Evolutionary conservation across 1,139 yeast genomes (phyloP).

Genomic region (Arxiozyma bovina): DNA sequence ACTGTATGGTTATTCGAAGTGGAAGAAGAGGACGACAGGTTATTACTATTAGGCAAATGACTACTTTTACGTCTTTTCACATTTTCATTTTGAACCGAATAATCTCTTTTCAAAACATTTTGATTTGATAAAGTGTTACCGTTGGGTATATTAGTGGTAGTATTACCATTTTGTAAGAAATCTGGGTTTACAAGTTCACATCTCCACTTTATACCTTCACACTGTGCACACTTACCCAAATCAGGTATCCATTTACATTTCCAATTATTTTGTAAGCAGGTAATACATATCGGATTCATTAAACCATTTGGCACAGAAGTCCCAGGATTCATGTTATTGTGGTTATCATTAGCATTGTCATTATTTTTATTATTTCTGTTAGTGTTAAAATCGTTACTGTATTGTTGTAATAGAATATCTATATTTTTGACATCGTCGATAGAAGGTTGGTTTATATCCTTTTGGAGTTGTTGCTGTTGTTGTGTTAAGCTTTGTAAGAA

Average conservation of each 20-base stretch:
- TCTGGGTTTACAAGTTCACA: conserved; percentile 41
- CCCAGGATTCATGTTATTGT: conserved; percentile 6
- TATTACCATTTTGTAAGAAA: not conserved
- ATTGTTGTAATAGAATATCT: conserved; percentile 25
- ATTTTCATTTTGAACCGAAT: not conserved
- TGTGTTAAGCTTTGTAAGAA: conserved; percentile 6
- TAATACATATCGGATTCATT: conserved; percentile 47
- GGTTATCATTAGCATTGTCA: conserved; percentile 7
- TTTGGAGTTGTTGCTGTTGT: conserved; percentile 1
- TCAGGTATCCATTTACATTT: conserved; percentile 57
- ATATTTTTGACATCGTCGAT: conserved; percentile 12
- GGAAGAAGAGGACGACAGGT: not conserved
- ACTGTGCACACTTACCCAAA: conserved; percentile 52
- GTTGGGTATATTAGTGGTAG: not conserved
- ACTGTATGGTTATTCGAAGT: conserved; percentile 6
- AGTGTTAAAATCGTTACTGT: conserved; percentile 9
- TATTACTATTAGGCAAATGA: conserved; percentile 11
- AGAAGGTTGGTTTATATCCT: not conserved
- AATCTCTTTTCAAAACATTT: not conserved
- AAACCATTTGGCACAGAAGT: no score
- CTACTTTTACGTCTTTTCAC: conserved; percentile 9
- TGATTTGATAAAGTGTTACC: not conserved
- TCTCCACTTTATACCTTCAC: conserved; percentile 57
- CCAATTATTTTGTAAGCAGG: conserved; percentile 56
- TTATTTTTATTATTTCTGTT: conserved; percentile 5